phyloP scores from a whole-genome alignment of 2,329 filamentous ascomycete species.

The Akanthomyces dipterigenus region DNA sequence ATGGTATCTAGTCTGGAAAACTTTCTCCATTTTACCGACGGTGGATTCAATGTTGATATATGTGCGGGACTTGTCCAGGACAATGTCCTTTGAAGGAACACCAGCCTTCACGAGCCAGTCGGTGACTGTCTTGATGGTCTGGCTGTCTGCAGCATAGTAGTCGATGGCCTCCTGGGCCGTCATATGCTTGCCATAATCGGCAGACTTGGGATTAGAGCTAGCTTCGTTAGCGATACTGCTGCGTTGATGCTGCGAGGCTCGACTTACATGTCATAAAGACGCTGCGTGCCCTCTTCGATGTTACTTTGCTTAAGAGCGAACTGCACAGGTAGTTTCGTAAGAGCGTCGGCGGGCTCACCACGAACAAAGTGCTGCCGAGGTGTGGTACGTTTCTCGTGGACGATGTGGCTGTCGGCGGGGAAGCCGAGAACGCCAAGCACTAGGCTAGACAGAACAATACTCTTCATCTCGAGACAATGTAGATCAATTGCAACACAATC shows the following conservation, averaged over 20 bases:
- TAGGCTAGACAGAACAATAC: constrained; percentile 1
- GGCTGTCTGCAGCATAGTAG: constrained; percentile 33
- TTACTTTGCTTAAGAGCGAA: constrained; percentile 40
- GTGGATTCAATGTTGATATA: constrained; percentile 26
- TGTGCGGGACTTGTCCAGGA: constrained; percentile 42
- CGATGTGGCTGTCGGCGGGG: constrained; percentile 10
- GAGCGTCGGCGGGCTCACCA: constrained; percentile 11
- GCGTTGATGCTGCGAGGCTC: background rate
- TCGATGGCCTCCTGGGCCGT: constrained; percentile 33
- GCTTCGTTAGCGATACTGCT: background rate
- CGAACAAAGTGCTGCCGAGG: constrained; percentile 7
- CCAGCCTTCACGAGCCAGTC: constrained; percentile 46
- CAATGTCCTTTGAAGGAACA: constrained; percentile 39
- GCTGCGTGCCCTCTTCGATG: constrained; percentile 34
- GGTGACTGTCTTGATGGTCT: constrained; percentile 42
- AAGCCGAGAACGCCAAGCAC: constrained; percentile 2
- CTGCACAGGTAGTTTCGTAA: constrained; percentile 25
- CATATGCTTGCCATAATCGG: constrained; percentile 41
- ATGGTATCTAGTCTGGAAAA: constrained; percentile 47
- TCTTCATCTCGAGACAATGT: background rate
- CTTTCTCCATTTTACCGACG: constrained; percentile 31
- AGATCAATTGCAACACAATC: background rate
- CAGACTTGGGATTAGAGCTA: constrained; percentile 32
- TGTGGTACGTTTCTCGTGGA: constrained; percentile 14
- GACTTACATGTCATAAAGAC: constrained; percentile 30